Percentiles rank a stretch among this genome's conserved stretches.
Conservation (phyloP, 106 monocot species). For the Dendrobium huoshanense region DNA sequence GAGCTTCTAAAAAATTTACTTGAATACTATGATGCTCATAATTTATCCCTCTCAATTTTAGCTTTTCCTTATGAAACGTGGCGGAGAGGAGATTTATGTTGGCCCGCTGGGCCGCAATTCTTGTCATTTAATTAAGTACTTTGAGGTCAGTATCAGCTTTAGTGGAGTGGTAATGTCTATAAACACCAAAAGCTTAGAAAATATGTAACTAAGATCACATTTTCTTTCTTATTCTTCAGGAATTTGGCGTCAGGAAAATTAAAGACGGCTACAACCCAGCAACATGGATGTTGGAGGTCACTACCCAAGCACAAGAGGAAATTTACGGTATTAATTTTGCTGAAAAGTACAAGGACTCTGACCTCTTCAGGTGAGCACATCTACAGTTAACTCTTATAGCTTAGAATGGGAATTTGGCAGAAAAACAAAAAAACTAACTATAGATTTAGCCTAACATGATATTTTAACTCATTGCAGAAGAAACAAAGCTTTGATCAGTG, state of each 20-base stretch:
- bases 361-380: conserved; percentile 37
- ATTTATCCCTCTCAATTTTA: conserved; percentile 12
- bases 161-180: not conserved
- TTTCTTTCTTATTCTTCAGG: conserved; percentile 22
- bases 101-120: conserved; percentile 62
- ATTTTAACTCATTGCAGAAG: conserved; percentile 9
- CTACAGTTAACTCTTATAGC: not conserved
- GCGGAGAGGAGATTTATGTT: conserved; percentile 83
- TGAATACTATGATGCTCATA: not conserved
- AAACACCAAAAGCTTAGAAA: not conserved
- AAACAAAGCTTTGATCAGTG: conserved; percentile 24
- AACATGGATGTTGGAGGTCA: conserved; percentile 86
- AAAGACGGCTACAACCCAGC: conserved; percentile 78
- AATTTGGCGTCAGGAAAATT: conserved; percentile 55
- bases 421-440: not conserved
- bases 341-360: conserved; percentile 58
- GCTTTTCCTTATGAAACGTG: conserved; percentile 76
- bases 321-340: conserved; percentile 48
- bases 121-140: conserved; percentile 54
- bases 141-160: conserved; percentile 36
- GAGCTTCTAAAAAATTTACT: not conserved
- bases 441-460: not conserved
- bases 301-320: conserved; percentile 57
- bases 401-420: not conserved
- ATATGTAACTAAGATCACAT: not conserved